These are phyloP conservation scores for Komagataella mondaviorum DNA, from an alignment of 805 yeast genomes.

Conservation along the genomic window DNA sequence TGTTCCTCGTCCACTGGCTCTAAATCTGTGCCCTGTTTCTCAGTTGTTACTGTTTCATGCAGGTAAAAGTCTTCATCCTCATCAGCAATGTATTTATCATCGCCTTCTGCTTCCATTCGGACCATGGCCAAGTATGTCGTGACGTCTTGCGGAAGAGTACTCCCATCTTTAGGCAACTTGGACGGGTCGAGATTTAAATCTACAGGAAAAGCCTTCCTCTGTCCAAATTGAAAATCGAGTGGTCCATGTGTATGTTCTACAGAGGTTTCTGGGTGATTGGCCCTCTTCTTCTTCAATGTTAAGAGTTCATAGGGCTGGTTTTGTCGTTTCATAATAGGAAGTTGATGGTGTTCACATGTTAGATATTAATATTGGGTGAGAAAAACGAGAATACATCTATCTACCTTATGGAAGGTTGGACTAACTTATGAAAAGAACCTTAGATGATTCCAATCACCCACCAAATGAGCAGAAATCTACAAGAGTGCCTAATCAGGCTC, in stretches of 20 bases:
- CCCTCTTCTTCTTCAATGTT: not conserved
- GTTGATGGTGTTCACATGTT: not conserved
- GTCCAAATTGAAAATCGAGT: slow-evolving; percentile 21
- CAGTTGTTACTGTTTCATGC: not conserved
- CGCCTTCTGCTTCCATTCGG: slow-evolving; percentile 15
- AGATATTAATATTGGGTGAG: not conserved
- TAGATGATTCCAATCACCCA: slow-evolving; percentile 2
- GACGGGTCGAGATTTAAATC: slow-evolving; percentile 8
- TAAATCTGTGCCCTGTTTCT: not conserved
- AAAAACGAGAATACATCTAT: not conserved
- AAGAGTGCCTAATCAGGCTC: not conserved
- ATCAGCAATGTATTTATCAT: slow-evolving; percentile 2
- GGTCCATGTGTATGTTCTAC: slow-evolving; percentile 15
- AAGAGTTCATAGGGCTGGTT: not conserved
- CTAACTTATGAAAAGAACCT: slow-evolving; percentile 3
- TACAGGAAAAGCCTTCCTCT: slow-evolving; percentile 20
- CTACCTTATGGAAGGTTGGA: no score
- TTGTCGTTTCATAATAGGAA: not conserved
- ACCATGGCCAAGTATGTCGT: slow-evolving; percentile 19
- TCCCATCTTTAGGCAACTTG: slow-evolving; percentile 4
- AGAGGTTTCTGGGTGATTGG: not conserved
- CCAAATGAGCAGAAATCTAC: not conserved
- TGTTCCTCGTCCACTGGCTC: not conserved
- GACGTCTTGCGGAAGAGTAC: slow-evolving; percentile 9
- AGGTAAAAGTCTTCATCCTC: not conserved